Base-by-base conservation (phyloP, 208 protist species). In the Phytomonas francai region DNA sequence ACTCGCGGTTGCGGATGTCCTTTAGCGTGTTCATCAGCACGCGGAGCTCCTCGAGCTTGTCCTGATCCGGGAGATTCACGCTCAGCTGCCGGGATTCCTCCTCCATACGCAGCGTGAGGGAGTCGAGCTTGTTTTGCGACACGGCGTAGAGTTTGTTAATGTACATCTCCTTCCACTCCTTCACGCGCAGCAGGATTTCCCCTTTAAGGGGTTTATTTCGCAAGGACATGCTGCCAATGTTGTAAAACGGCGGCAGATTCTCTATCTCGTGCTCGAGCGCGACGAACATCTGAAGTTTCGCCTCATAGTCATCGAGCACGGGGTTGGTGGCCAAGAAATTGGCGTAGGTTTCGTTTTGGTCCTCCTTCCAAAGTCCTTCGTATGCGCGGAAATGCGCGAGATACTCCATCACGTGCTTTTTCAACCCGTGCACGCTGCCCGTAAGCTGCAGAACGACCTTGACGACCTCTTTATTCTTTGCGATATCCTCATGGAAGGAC, bases 131-230 rank as follows among this genome's bases (percentile, higher is more conserved):
- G 59, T 71, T 65, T 72, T 95, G 83, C 59, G 95, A 94, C 62
- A 95, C 76, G 25, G 85, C 83, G 85, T 98, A 97, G 59, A 99
- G 88, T 63, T 97, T 97, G 71, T 88, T 88, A 0, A 92, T 80
- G 75, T 97, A 99, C 61, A 97, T 78, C 69, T 92, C 80, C 81
- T 98, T 98, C 98, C 98, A 99, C 57, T 87, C 81, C 12, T 63
- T 59, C n/a, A 95, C 92, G 62, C 93, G 87, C 28, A 84, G 79
- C 45, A 94, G 76, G 45, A 99, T 83, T 49, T 97, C 84, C 19
- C 79, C 68, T 81, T 98, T 98, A 64, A 99, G 90, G 30, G 84
- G 81, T 79, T 97, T 87, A 65, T 97, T 98, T 65, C 96, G 81
- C 57, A 99, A 78, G 11, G 88, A 83, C 22, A 98, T 79, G 65